Conservation (phyloP, 306 rosid genomes). For the Castanospermum australe region DNA sequence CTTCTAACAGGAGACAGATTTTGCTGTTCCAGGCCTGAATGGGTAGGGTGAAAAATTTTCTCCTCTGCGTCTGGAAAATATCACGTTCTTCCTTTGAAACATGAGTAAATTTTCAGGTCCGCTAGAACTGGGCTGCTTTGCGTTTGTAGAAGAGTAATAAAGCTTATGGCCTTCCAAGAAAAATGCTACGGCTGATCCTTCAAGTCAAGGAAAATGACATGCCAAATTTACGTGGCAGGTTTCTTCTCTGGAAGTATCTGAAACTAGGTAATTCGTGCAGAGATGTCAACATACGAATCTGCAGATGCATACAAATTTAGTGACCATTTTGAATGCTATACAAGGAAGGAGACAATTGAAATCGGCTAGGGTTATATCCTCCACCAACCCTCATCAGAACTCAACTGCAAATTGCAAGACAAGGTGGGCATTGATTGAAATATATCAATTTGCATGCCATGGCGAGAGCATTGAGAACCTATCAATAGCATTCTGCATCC, state of each 20-base stretch:
- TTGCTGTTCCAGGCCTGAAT: not conserved
- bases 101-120: not conserved
- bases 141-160: not conserved
- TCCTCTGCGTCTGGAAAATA: not conserved
- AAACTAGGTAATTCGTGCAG: not conserved
- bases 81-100: not conserved
- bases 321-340: not conserved
- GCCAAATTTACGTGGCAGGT: not conserved
- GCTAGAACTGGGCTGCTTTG: not conserved
- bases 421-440: not conserved
- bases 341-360: not conserved
- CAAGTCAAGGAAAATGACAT: not conserved
- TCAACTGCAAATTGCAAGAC: conserved; percentile 9
- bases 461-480: not conserved
- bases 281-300: not conserved
- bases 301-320: not conserved
- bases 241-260: conserved; percentile 11
- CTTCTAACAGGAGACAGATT: not conserved
- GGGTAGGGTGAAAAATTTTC: not conserved
- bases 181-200: not conserved
- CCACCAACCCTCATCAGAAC: not conserved
- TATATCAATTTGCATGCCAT: not conserved
- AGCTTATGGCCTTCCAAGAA: not conserved
- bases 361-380: not conserved
- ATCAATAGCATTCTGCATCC: conserved; percentile 15